Percentiles rank a stretch among this genome's conserved stretches.
phyloP scores from a whole-genome alignment of 2,329 filamentous ascomycete species.

The Pyrenochaeta sp. region DNA sequence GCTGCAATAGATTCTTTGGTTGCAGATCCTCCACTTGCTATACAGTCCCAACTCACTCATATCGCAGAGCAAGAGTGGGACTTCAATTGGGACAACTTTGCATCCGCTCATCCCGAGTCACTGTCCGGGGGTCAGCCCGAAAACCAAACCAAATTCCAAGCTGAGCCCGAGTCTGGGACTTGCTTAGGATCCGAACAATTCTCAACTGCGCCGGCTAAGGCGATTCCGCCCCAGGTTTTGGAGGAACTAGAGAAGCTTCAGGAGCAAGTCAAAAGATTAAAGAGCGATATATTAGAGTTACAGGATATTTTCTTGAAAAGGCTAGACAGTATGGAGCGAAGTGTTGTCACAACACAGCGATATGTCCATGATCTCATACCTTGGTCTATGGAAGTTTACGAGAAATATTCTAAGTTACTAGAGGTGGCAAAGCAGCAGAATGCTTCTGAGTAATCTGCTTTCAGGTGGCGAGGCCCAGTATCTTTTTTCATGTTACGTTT shows the following conservation, averaged over 20 bases:
- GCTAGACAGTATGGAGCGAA: slow-evolving; percentile 16
- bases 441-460: too few relatives aligned
- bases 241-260: slow-evolving; percentile 4
- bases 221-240: background rate
- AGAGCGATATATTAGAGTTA: slow-evolving; percentile 8
- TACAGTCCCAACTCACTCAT: background rate
- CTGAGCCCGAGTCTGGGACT: too few relatives aligned
- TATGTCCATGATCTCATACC: slow-evolving; percentile 19
- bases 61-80: slow-evolving; percentile 5
- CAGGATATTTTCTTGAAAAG: slow-evolving; percentile 9
- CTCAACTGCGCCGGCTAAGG: too few relatives aligned
- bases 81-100: slow-evolving; percentile 4
- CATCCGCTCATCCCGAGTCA: too few relatives aligned
- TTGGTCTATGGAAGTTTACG: slow-evolving; percentile 20
- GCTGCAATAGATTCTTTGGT: background rate
- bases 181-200: too few relatives aligned
- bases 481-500: too few relatives aligned
- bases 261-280: slow-evolving; percentile 5
- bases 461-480: too few relatives aligned
- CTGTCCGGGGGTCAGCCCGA: too few relatives aligned
- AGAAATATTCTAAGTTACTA: slow-evolving; percentile 20
- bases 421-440: slow-evolving; percentile 5
- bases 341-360: slow-evolving; percentile 1
- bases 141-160: too few relatives aligned
- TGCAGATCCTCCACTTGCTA: too few relatives aligned